A percentile compares a stretch with the other conserved stretches of the same genome.
phyloP scores from a whole-genome alignment of 805 yeast genomes.

The Saccharomycopsis oosterbeekiorum region DNA sequence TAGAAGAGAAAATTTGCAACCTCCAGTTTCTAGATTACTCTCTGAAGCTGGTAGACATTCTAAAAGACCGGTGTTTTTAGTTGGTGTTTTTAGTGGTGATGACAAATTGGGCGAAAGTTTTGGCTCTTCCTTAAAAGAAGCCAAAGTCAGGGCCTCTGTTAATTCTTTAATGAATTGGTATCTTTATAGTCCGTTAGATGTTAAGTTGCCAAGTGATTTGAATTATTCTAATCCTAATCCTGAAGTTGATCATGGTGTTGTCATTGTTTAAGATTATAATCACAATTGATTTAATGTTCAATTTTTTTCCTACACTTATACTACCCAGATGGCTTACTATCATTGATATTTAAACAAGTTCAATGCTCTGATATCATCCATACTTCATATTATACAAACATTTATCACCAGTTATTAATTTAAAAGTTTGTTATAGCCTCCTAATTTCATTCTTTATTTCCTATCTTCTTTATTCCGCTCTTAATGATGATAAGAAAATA shows the following conservation, averaged over 20 bases:
- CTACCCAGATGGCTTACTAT: too few species aligned
- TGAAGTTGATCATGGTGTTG: constrained; percentile 36
- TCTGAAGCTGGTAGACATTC: constrained; percentile 92
- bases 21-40: constrained; percentile 71
- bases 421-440: too few species aligned
- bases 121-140: constrained; percentile 84
- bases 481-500: background rate
- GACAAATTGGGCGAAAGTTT: constrained; percentile 88
- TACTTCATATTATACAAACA: background rate
- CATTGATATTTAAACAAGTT: background rate
- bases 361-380: background rate
- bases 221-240: constrained; percentile 29
- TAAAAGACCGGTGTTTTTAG: constrained; percentile 74
- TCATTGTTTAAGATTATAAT: constrained; percentile 28
- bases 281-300: too few species aligned
- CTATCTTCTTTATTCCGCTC: background rate
- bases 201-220: constrained; percentile 52
- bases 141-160: constrained; percentile 85
- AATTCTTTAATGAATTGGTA: constrained; percentile 88
- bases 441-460: background rate
- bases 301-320: too few species aligned
- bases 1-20: constrained; percentile 59
- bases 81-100: constrained; percentile 81
- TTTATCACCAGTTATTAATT: background rate
- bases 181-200: constrained; percentile 70